These are phyloP conservation scores for Wallacemonas rigidus DNA, from an alignment of 208 protist species.

Conservation along the genomic window DNA sequence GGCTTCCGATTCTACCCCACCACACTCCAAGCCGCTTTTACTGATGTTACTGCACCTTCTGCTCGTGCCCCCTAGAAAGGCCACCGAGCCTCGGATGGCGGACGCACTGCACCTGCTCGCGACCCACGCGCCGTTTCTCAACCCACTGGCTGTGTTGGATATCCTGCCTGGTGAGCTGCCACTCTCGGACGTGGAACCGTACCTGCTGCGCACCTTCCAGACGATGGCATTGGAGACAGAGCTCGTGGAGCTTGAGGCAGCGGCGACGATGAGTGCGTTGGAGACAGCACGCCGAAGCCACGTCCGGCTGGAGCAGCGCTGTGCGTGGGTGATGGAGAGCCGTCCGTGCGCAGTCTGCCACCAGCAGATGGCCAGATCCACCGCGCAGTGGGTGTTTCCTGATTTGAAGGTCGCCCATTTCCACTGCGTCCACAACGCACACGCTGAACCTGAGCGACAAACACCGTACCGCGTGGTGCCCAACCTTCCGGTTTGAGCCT, in stretches of 20 bases:
- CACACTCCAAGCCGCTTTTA: constrained; percentile 34
- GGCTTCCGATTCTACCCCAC: too few relatives aligned
- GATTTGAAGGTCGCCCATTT: constrained; percentile 64
- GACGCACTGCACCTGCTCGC: constrained; percentile 43
- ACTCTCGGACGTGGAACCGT: constrained; percentile 35
- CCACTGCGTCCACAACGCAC: constrained; percentile 38
- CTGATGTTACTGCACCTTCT: constrained; percentile 50
- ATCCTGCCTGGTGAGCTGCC: constrained; percentile 43
- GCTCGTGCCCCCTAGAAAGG: constrained; percentile 35
- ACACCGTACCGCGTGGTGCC: background rate
- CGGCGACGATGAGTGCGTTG: constrained; percentile 28
- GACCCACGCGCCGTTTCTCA: constrained; percentile 33
- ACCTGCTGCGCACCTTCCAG: constrained; percentile 47
- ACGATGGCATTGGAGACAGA: constrained; percentile 29
- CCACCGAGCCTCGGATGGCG: constrained; percentile 18
- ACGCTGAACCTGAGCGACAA: constrained; percentile 52
- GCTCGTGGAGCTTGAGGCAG: constrained; percentile 25
- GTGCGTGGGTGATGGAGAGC: constrained; percentile 36
- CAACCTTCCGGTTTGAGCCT: background rate
- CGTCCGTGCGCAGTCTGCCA: constrained; percentile 49
- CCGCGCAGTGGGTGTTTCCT: constrained; percentile 46
- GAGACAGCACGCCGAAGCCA: constrained; percentile 21
- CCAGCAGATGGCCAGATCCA: constrained; percentile 27
- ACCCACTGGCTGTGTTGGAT: constrained; percentile 33
- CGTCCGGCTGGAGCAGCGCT: constrained; percentile 39